These are phyloP conservation scores for Plectranthus barbatus DNA, from an alignment of 257 asterid species.

Conservation along the genomic window DNA sequence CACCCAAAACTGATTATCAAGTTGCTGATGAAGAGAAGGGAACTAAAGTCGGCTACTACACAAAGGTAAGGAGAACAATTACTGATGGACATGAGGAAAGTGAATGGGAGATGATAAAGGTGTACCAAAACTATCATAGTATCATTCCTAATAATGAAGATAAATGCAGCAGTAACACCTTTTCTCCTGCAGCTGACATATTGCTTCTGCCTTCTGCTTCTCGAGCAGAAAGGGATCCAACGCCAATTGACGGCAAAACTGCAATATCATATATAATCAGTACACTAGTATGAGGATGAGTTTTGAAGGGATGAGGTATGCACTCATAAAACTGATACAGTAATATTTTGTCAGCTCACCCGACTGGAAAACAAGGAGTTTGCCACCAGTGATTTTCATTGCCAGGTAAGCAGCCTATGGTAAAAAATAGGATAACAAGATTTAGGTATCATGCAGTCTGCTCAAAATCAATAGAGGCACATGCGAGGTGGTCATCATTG, in stretches of 20 bases:
- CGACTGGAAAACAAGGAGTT: constrained; percentile 93
- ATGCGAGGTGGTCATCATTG: constrained; percentile 5
- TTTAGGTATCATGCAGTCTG: not conserved
- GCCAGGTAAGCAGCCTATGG: constrained; percentile 95
- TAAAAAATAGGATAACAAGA: not conserved
- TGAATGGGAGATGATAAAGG: not conserved
- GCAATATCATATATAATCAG: constrained; percentile 24
- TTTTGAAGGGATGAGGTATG: too few relatives aligned
- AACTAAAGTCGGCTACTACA: not conserved
- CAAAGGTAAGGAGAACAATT: not conserved
- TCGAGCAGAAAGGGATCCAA: constrained; percentile 95
- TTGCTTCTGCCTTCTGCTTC: constrained; percentile 97
- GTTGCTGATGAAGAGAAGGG: not conserved
- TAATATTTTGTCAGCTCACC: constrained; percentile 36
- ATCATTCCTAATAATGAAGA: constrained; percentile 9
- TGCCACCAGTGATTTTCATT: constrained; percentile 92
- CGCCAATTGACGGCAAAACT: constrained; percentile 84
- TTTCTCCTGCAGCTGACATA: constrained; percentile 64
- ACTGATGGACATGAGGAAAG: not conserved
- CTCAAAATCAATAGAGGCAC: constrained; percentile 1
- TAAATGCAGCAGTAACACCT: constrained; percentile 39
- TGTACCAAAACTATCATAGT: not conserved
- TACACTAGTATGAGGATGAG: not conserved
- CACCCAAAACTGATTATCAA: not conserved
- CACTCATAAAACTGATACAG: not conserved